phyloP scores from a whole-genome alignment of 177 flowering plant species.

The Vitis hybrid region DNA sequence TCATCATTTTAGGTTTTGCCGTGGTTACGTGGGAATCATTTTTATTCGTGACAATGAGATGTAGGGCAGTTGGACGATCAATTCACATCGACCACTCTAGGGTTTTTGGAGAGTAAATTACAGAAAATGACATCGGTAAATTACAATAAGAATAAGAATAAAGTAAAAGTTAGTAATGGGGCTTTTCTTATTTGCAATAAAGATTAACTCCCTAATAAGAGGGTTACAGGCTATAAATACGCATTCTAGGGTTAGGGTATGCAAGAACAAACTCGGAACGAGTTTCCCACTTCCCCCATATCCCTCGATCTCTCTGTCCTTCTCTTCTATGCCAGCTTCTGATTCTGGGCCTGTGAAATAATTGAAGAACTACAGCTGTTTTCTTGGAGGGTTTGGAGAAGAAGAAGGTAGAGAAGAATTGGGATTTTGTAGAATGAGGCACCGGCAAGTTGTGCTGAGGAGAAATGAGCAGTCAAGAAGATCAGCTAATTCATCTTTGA shows the following conservation, averaged over 20 bases:
- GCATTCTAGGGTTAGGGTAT: conserved; percentile 43
- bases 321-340: conserved; percentile 4
- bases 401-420: background rate
- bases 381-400: conserved; percentile 12
- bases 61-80: conserved; percentile 40
- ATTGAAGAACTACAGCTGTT: conserved; percentile 3
- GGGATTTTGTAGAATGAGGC: conserved; percentile 37
- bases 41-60: conserved; percentile 15
- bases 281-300: background rate
- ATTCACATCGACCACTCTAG: conserved; percentile 29
- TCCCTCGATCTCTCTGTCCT: conserved; percentile 10
- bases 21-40: conserved; percentile 10
- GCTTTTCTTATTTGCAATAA: background rate
- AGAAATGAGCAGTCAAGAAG: conserved; percentile 33
- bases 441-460: conserved; percentile 44
- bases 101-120: background rate
- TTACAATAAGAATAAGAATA: too few relatives aligned
- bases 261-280: background rate
- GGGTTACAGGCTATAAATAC: conserved; percentile 31
- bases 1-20: conserved; percentile 34
- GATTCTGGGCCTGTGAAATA: background rate
- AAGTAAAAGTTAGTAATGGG: conserved; percentile 2
- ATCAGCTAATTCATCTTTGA: conserved; percentile 26
- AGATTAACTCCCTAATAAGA: background rate
- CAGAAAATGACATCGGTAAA: background rate